Evolutionary conservation across 2,329 filamentous ascomycete genomes (phyloP).

Genomic region (Aspergillus ustus): DNA sequence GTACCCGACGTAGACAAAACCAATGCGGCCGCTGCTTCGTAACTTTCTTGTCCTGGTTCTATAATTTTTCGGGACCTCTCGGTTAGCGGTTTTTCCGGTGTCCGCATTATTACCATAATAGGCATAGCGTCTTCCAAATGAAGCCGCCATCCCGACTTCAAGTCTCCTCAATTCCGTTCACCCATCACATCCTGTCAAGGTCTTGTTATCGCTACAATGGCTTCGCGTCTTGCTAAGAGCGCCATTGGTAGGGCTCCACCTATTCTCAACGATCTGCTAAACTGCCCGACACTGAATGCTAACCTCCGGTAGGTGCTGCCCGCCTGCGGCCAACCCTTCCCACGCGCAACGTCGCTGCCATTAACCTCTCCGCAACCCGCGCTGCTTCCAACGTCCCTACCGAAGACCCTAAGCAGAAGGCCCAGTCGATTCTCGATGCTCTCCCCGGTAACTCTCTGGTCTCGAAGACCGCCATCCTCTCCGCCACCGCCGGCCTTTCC

Average conservation of each 20-base stretch:
- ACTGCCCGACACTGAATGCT: conserved; percentile 35
- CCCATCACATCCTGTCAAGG: conserved; percentile 52
- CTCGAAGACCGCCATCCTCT: conserved; percentile 97
- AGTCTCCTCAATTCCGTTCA: conserved; percentile 46
- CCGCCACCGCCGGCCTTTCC: conserved; percentile 85
- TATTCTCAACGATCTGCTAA: conserved; percentile 27
- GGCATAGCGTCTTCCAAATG: conserved; percentile 43
- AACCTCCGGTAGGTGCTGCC: conserved; percentile 72
- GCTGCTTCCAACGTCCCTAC: conserved; percentile 76
- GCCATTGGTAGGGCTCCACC: conserved; percentile 76
- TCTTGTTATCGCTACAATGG: conserved; percentile 77
- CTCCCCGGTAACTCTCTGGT: conserved; percentile 89
- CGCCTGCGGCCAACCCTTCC: conserved; percentile 83
- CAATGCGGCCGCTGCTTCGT: background rate
- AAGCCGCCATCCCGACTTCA: conserved; percentile 46
- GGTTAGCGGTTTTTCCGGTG: conserved; percentile 40
- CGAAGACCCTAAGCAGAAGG: conserved; percentile 95
- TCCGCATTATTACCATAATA: conserved; percentile 29
- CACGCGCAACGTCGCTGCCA: conserved; percentile 74
- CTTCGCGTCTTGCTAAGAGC: conserved; percentile 95
- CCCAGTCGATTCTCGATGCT: conserved; percentile 90
- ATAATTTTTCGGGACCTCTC: conserved; percentile 31
- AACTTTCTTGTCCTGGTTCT: conserved; percentile 7
- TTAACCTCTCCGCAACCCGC: conserved; percentile 71
- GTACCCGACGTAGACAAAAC: conserved; percentile 4